phyloP scores from a whole-genome alignment of 768 basidiomycete species.

The Calocybe cyanea region DNA sequence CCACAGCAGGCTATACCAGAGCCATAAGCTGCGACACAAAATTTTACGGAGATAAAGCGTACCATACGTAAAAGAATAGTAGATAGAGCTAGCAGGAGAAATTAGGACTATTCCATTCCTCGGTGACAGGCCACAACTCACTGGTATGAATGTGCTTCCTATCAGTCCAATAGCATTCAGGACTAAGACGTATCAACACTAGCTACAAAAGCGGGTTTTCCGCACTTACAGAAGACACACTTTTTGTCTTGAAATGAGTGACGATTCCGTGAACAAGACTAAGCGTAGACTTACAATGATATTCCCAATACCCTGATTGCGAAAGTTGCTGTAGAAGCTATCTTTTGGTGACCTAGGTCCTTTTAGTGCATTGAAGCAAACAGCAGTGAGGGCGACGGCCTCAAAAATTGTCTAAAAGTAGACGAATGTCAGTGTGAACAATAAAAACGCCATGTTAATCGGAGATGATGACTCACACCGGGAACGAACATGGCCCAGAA shows the following conservation, averaged over 20 bases:
- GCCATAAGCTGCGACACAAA: neutral
- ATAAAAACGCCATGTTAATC: neutral
- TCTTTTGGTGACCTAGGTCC: neutral
- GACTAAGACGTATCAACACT: conserved; percentile 1
- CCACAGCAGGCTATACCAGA: conserved; percentile 29
- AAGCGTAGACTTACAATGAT: conserved; percentile 2
- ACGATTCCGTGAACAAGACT: neutral
- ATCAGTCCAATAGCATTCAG: conserved; percentile 1
- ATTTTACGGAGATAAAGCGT: neutral
- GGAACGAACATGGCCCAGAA: conserved; percentile 9
- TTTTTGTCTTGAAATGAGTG: neutral
- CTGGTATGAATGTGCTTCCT: conserved; percentile 5
- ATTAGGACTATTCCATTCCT: neutral
- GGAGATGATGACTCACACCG: neutral
- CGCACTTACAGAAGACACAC: conserved; percentile 5
- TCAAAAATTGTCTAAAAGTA: conserved; percentile 7
- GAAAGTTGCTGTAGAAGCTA: neutral
- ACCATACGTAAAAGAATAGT: conserved; percentile 8
- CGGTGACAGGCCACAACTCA: neutral
- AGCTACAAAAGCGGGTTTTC: neutral
- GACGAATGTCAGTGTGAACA: neutral
- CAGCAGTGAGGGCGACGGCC: neutral
- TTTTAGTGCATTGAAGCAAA: neutral
- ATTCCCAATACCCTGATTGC: neutral
- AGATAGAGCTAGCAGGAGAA: neutral